Conservation (phyloP, 768 basidiomycete genomes). For the Chalciporus pseudorubinellus region DNA sequence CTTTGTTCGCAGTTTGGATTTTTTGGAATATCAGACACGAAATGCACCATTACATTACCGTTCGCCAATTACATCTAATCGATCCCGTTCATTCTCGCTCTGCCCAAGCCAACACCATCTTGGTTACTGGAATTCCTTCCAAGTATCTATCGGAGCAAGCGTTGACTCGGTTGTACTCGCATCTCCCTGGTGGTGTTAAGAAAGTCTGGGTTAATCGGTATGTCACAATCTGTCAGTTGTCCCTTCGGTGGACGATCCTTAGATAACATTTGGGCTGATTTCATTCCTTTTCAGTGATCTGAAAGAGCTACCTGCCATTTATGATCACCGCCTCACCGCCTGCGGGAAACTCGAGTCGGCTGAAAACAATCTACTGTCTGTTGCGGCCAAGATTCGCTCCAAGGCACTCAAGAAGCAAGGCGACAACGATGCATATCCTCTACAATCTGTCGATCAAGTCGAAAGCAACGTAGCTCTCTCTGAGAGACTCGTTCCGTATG, state of each 20-base stretch:
- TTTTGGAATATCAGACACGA: slow-evolving; percentile 78
- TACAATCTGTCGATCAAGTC: slow-evolving; percentile 25
- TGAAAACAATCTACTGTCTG: slow-evolving; percentile 73
- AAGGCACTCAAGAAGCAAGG: slow-evolving; percentile 49
- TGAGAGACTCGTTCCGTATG: slow-evolving; percentile 60
- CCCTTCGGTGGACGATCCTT: too few relatives aligned
- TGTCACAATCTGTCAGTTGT: slow-evolving; percentile 9
- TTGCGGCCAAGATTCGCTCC: slow-evolving; percentile 67
- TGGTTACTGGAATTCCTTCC: slow-evolving; percentile 85
- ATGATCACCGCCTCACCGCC: slow-evolving; percentile 71
- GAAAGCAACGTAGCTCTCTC: slow-evolving; percentile 37
- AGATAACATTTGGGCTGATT: neutral
- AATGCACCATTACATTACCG: slow-evolving; percentile 74
- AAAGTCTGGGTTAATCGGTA: slow-evolving; percentile 90
- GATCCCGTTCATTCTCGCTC: slow-evolving; percentile 68
- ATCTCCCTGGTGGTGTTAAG: slow-evolving; percentile 86
- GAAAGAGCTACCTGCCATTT: slow-evolving; percentile 81
- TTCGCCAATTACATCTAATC: slow-evolving; percentile 82
- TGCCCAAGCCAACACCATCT: slow-evolving; percentile 85
- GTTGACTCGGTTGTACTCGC: slow-evolving; percentile 67
- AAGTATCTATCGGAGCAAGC: slow-evolving; percentile 71
- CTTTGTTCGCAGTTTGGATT: slow-evolving; percentile 63
- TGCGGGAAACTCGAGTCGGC: slow-evolving; percentile 82
- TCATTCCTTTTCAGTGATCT: slow-evolving; percentile 52
- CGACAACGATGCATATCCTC: slow-evolving; percentile 18